Base-by-base conservation (phyloP, 2,329 filamentous ascomycete genomes). In the Cladosporium cucumerinum region DNA sequence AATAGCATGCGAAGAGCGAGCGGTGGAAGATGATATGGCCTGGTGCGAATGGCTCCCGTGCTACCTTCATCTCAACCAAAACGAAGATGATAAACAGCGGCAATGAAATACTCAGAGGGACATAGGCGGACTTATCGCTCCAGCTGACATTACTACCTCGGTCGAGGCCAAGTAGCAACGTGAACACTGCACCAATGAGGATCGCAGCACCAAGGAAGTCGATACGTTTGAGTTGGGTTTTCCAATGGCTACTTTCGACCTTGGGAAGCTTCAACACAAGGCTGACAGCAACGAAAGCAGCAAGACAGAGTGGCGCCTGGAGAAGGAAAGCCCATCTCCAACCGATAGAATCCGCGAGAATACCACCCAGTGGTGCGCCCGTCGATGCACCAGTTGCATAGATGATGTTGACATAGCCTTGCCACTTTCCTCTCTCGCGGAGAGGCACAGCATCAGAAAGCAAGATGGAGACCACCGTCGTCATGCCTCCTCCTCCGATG, bases 401-500 rank as follows among this genome's bases (percentile, higher is more conserved):
- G 57, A 92, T 82, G 67, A 93, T 84, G 74, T 93, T 93, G 72
- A 92, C 81, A 66, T 87, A 81, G 7, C 89, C 90, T 75, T 93
- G 90, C 87, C 88, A 93, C 11, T 88, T 81, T 1, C 90, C 90
- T 63, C 90, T 81, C 61, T 91, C 85, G 21, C 89, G 82, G 46
- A 93, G 78, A 0, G 89, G 84, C 3, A 93, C 85, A 21, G 92
- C 82, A 74, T 93, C 90, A 69, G 93, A 93, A 49, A 97, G 82
- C 46, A 97, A 82, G 5, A 93, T 94, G 30, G 92, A 97, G 43
- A 98, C 85, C 34, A 97, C 93, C 66, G 97, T 89, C 0, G 93
- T 97, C 69, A 97, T 92, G 69, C 94, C 94, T 76, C 89, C 87
- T 71, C 94, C 90, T 64, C 97, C 88, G 32, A 97, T 88, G 2